These are phyloP conservation scores for Pleurostoma richardsiae DNA, from an alignment of 2,329 filamentous ascomycete species.

Conservation along the genomic window DNA sequence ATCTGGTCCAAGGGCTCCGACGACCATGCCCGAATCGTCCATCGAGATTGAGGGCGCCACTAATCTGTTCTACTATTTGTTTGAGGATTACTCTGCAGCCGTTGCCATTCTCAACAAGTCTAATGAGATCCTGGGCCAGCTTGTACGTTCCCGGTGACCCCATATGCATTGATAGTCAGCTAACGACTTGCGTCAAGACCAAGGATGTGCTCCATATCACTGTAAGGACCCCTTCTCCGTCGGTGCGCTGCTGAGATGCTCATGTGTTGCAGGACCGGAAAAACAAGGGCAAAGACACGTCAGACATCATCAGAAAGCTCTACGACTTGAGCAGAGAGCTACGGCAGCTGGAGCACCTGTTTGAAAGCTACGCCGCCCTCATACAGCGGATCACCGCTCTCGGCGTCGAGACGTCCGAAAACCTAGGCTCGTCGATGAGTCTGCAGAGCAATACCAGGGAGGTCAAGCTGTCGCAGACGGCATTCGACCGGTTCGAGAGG, in stretches of 20 bases:
- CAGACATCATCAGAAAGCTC: constrained; percentile 50
- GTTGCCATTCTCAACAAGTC: constrained; percentile 47
- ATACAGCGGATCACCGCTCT: constrained; percentile 52
- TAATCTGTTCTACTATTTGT: constrained; percentile 61
- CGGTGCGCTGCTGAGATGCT: constrained; percentile 4
- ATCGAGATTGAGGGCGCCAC: constrained; percentile 46
- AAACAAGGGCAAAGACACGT: constrained; percentile 31
- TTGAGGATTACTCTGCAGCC: constrained; percentile 60
- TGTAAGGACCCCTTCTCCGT: constrained; percentile 17
- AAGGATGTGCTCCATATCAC: constrained; percentile 24
- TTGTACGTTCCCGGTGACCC: constrained; percentile 32
- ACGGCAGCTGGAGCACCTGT: constrained; percentile 54
- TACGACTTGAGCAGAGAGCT: constrained; percentile 58
- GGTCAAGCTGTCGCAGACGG: constrained; percentile 34
- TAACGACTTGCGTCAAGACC: constrained; percentile 17
- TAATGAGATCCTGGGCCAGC: constrained; percentile 38
- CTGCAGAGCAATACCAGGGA: constrained; percentile 3
- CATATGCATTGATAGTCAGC: background rate
- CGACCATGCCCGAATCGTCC: constrained; percentile 14
- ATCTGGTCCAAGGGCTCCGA: constrained; percentile 1
- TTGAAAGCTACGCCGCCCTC: constrained; percentile 54
- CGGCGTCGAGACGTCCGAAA: constrained; percentile 21
- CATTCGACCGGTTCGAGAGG: constrained; percentile 52
- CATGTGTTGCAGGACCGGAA: constrained; percentile 7
- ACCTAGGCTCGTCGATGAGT: background rate